Evolutionary conservation across 2,329 filamentous ascomycete species (phyloP), one percentile per base, ranked within the genome.

Genomic region (Xylariaceae sp.): DNA sequence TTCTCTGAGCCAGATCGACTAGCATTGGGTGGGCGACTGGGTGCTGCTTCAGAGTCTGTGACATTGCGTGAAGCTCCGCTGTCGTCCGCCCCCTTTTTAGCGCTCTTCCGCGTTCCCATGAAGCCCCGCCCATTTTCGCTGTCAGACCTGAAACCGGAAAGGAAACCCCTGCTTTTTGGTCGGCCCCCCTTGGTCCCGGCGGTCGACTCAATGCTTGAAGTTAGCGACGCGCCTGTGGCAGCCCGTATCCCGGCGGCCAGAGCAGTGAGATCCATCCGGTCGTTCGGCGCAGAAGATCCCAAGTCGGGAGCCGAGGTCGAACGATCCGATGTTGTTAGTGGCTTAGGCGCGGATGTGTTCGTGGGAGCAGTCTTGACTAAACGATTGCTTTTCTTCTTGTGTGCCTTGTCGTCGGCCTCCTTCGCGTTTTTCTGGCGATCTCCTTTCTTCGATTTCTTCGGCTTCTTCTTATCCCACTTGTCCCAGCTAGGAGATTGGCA

Each of bases 401-500:
- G 65, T 5, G 72, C 69, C 57, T 69, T 70, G 48, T 70, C 72
- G 52, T 77, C 73, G 60, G 78, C 76, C 54, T 78, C 76, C 53
- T 74, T 78, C 56, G 74, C 78, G 58, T 70, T 69, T 61, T 74
- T 73, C 56, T 74, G 72, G 10, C 70, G 69, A 42, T 75, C 74
- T 11, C 73, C 72, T 66, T 79, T 82, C 68, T 71, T 71, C 23
- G 65, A 55, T 64, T 80, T 82, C 62, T 82, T 80, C 67, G 78
- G 61, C 37, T 80, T 83, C 64, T 75, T 79, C 17, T 78, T 77
- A 2, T 77, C 76, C 64, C 82, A 82, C 18, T 81, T 78, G 62
- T 85, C 82, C 84, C 84, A 86, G 57, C 79, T 84, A 1, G 84
- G 84, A 1, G 84, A 86, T 57, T 84, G 81, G 62, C 84, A 87